Evolutionary conservation across 2,329 filamentous ascomycete genomes (phyloP), one percentile per base, ranked within the genome.

Genomic region (Metarhizium brunneum): DNA sequence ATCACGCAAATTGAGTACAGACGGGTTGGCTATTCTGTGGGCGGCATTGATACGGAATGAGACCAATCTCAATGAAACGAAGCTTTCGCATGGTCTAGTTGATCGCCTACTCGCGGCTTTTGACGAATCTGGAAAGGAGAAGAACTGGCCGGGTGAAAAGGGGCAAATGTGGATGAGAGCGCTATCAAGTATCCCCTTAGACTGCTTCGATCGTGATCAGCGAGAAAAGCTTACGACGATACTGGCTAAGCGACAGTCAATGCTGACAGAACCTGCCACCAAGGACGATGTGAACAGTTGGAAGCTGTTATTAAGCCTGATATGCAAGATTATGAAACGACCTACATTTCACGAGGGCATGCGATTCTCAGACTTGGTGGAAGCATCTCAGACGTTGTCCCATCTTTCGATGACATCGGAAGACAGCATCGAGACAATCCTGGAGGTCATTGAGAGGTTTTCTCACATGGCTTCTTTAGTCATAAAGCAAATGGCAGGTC

Each of bases 321-420:
- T 75, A 59, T 64, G 72, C 2, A 81, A 78, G 61, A 65, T 81
- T 29, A 79, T 81, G 73, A 64, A 66, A 5, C 71, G 72, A n/a
- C 72, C 79, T 0, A 80, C 77, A 0, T 79, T 79, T 55, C 78
- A 81, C 59, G 68, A 77, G 59, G 69, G 65, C 0, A 73, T 81
- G 68, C 63, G 57, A 1, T 81, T 75, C 52, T 59, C 62, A 0
- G 64, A 73, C 54, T 65, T 73, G 5, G 63, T 69, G 2, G 63
- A 65, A 5, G 58, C 71, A 8, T 71, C 71, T 2, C 64, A 71
- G 42, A 63, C 64, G 6, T 60, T 71, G 56, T 67, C 67, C 8
- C 58, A 55, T 40, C 45, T 69, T 25, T 56, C 61, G 6, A 56
- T 64, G 3, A 58, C 65, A 47, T 55, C 61, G 6, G 57, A 64